Base-by-base conservation (phyloP, 2,329 filamentous ascomycete genomes). In the Drechslerella dactyloides region DNA sequence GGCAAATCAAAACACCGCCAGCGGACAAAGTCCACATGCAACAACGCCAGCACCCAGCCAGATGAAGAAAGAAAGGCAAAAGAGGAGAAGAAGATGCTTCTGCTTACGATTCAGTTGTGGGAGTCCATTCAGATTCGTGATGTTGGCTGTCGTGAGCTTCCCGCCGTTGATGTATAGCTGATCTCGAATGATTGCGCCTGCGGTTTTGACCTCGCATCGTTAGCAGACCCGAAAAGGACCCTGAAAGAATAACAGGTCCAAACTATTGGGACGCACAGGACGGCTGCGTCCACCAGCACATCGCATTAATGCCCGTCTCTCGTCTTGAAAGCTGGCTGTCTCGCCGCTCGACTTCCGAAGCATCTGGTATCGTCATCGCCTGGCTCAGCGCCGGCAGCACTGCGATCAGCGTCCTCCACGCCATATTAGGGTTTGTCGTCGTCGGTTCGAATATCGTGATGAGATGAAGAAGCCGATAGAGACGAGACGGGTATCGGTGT, bases 101-200 rank as follows among this genome's bases (percentile, higher is more conserved):
- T 33, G 53, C 48, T 60, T 59, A 72, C 68, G 33, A 56, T 65
- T 54, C 52, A 65, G 33, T 53, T 52, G 55, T 24, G 60, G 51
- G 40, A 55, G 27, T 7, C 60, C 48, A 50, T 33, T 48, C 35
- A 40, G n/a, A 11, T 50, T 37, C 3, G 69, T 53, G 46, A 73
- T 64, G 27, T 73, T 73, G 54, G 57, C 69, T 52, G 57, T 57
- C 35, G 46, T 59, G 42, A 73, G 58, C 23, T 19, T 61, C 11
- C 69, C 69, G 19, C 69, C 69, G 61, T 62, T 68, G 35, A 73
- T 15, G 58, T 54, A 73, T 8, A 73, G 44, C 46, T 62, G 61
- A 44, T 73, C 61, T 55, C 69, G 69, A 44, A 73, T 55, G 21
- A 73, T 66, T 46, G 69, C 69, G 53, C 62, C 69, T 73, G 27